Evolutionary conservation across 257 asterid genomes (phyloP).

Genomic region (Paulownia fortunei): DNA sequence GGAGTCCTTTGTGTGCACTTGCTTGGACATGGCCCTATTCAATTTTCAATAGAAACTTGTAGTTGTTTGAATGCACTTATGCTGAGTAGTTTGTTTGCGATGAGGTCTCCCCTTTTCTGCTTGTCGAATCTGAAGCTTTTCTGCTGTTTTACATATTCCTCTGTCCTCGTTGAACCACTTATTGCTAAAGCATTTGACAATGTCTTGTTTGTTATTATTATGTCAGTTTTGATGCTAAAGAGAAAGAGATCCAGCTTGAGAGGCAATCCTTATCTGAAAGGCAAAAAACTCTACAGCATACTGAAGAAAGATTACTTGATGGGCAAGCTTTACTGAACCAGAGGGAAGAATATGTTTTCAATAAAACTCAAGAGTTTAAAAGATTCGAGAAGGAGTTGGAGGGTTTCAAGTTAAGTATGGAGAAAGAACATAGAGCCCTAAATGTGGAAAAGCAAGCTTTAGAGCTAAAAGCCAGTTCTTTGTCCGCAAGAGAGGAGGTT

Average conservation of each 20-base stretch:
- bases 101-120: background rate
- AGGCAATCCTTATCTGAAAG: slow-evolving; percentile 76
- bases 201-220: slow-evolving; percentile 25
- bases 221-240: slow-evolving; percentile 82
- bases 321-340: slow-evolving; percentile 83
- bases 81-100: background rate
- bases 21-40: background rate
- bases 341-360: slow-evolving; percentile 77
- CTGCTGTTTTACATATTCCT: slow-evolving; percentile 15
- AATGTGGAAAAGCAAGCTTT: slow-evolving; percentile 57
- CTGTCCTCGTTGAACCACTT: background rate
- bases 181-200: background rate
- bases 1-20: slow-evolving; percentile 10
- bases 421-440: slow-evolving; percentile 56
- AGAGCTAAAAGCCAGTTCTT: slow-evolving; percentile 59
- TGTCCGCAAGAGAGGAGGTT: slow-evolving; percentile 90
- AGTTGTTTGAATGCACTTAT: background rate
- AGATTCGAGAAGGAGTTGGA: slow-evolving; percentile 70
- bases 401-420: slow-evolving; percentile 53
- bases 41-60: background rate
- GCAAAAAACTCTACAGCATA: slow-evolving; percentile 75
- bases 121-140: background rate
- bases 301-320: slow-evolving; percentile 79
- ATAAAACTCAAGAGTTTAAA: slow-evolving; percentile 69
- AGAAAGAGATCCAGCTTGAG: slow-evolving; percentile 80